A percentile compares a stretch with the other conserved stretches of the same genome.
phyloP scores from a whole-genome alignment of 495 filamentous ascomycete genomes.

The Neurospora terricola region DNA sequence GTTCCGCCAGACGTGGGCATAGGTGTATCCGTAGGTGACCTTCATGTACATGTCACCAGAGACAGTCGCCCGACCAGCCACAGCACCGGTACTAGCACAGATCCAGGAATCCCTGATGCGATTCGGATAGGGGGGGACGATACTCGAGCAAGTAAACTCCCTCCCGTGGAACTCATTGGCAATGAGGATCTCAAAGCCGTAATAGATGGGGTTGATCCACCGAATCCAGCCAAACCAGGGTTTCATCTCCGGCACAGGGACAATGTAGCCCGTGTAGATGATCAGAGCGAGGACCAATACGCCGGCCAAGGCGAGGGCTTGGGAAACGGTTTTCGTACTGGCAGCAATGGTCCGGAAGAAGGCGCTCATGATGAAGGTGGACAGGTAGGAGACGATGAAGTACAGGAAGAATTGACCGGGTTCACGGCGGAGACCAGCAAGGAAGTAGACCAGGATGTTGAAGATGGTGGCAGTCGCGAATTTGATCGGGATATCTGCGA shows the following conservation, averaged over 20 bases:
- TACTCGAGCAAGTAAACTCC: slow-evolving; percentile 27
- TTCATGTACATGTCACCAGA: slow-evolving; percentile 53
- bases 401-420: slow-evolving; percentile 54
- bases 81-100: slow-evolving; percentile 39
- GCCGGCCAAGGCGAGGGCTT: slow-evolving; percentile 62
- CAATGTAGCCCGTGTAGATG: slow-evolving; percentile 76
- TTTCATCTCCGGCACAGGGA: slow-evolving; percentile 63
- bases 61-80: slow-evolving; percentile 41
- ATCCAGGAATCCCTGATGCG: slow-evolving; percentile 38
- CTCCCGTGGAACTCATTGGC: slow-evolving; percentile 59
- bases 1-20: slow-evolving; percentile 66
- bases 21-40: slow-evolving; percentile 47
- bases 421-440: slow-evolving; percentile 42
- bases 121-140: slow-evolving; percentile 34
- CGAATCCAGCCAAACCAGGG: slow-evolving; percentile 76
- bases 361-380: slow-evolving; percentile 45
- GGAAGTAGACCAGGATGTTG: slow-evolving; percentile 49
- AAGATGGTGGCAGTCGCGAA: slow-evolving; percentile 40
- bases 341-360: slow-evolving; percentile 63
- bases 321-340: slow-evolving; percentile 54
- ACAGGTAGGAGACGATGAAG: slow-evolving; percentile 45
- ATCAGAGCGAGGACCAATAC: slow-evolving; percentile 61
- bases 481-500: slow-evolving; percentile 50
- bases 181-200: slow-evolving; percentile 63
- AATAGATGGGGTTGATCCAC: slow-evolving; percentile 73